Evolutionary conservation across 495 filamentous ascomycete genomes (phyloP), one percentile per base, ranked within the genome.

Genomic region (Sphaerosporella brunnea): DNA sequence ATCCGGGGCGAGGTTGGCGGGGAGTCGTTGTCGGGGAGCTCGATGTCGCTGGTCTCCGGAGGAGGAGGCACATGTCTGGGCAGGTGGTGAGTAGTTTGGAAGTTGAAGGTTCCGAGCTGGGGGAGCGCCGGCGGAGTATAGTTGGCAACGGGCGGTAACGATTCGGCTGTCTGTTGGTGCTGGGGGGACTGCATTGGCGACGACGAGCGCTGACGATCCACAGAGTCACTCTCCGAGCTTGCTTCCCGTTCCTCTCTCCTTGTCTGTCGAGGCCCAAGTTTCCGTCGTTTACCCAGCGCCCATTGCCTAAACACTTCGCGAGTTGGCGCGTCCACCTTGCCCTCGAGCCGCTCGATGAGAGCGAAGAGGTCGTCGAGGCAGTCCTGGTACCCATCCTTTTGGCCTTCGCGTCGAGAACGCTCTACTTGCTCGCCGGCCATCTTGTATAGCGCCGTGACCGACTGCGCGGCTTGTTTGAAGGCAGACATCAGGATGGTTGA

Each of bases 371-470:
- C 90, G 45, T 95, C 86, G 38, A 99, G 69, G 21, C 86, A 92
- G 50, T 96, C 86, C 58, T 94, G 86, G 55, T 95, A 96, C 3
- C 92, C 92, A 32, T 81, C 75, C 8, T 72, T 65, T 19, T 78
- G 75, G 7, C 58, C 53, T 25, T 54, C 54, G 2, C 52, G 55
- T 3, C 56, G 55, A 16, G 55, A 53, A 51, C 79, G 77, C n/a
- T 75, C 68, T 53, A 83, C 76, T 18, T 84, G 80, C 45, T 74
- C 68, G 1, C 79, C 79, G 13, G 88, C 85, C 44, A 78, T 83
- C 63, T 93, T 94, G 66, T 95, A 96, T 23, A 99, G 78, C 52
- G 86, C 88, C 38, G 92, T 96, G 44, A 96, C 87, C 2, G 92
- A 93, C 18, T 95, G 69, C 11, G 92, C 92, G 19, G 92, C 92